phyloP scores from a whole-genome alignment of 108 stramenopile species.

The Seminavis robusta region DNA sequence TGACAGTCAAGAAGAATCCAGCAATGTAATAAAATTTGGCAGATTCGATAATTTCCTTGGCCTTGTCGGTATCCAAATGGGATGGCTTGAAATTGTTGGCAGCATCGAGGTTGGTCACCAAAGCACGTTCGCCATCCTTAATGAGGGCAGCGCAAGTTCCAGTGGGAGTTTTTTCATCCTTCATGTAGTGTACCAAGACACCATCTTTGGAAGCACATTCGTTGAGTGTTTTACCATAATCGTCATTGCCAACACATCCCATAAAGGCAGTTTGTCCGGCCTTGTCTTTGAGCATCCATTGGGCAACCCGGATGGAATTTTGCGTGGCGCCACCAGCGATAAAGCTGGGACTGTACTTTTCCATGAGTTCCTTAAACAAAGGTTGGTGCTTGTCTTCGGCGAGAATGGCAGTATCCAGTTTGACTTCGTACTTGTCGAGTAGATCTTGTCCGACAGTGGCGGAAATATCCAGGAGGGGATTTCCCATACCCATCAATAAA shows the following conservation, averaged over 20 bases:
- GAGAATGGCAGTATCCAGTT: slow-evolving; percentile 93
- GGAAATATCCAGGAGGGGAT: slow-evolving; percentile 98
- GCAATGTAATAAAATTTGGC: slow-evolving; percentile 93
- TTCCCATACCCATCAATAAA: slow-evolving; percentile 96
- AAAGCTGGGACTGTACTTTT: slow-evolving; percentile 84
- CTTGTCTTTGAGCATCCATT: slow-evolving; percentile 92
- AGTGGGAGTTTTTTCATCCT: slow-evolving; percentile 90
- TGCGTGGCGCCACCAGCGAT: slow-evolving; percentile 99
- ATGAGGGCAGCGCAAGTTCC: slow-evolving; percentile 99
- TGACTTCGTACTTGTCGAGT: slow-evolving; percentile 94
- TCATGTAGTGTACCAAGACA: slow-evolving; percentile 94
- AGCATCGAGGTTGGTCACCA: slow-evolving; percentile 96
- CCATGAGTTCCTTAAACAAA: slow-evolving; percentile 89
- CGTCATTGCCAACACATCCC: slow-evolving; percentile 94
- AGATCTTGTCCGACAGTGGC: slow-evolving; percentile 89
- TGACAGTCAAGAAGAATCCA: slow-evolving; percentile 99
- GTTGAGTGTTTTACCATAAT: slow-evolving; percentile 76
- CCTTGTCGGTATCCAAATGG: slow-evolving; percentile 91
- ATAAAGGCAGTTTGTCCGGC: slow-evolving; percentile 79
- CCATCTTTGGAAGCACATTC: slow-evolving; percentile 92
- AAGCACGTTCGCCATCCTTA: slow-evolving; percentile 90
- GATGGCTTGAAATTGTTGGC: slow-evolving; percentile 96
- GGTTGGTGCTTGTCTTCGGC: slow-evolving; percentile 98
- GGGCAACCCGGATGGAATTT: slow-evolving; percentile 99
- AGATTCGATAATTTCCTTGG: slow-evolving; percentile 86